Evolutionary conservation across 148 eudicot genomes (phyloP), one percentile per base, ranked within the genome.

Genomic region (Rhododendron ferrugineum): DNA sequence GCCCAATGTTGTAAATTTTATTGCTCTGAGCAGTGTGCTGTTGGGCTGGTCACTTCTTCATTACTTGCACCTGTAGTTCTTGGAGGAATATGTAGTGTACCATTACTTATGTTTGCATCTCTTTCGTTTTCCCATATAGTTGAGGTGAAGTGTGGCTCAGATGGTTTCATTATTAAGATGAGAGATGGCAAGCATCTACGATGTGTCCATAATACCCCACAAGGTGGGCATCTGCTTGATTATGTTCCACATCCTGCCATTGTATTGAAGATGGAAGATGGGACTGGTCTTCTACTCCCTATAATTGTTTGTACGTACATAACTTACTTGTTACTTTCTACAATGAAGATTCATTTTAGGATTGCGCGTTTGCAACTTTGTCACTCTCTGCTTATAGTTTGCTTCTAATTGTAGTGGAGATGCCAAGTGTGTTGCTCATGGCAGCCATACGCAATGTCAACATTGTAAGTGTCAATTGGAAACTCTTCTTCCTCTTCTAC

Each of bases 191-290:
- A 81, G 86, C 82, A 89, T 86, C 78, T 97, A 86, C 95, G 88
- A 90, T 97, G 99, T 89, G 93, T 89, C 82, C 98, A 92, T 86
- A 97, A 95, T 88, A 95, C 91, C 82, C 96, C 95, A 70, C 98
- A 93, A 84, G 91, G 93, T 58, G 98, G 95, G 22, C 94, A 94
- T 88, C 90, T 94, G n/a, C 96, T 96, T 74, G 96, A 95, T 92
- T 94, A 92, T 86, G 94, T 95, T 78, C 96, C 99, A 30, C 99
- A 97, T 90, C 98, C 98, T 22, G 99, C 98, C 32, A 95, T 97
- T 78, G 99, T 97, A 47, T 88, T 97, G 83, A 97, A 93, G 91
- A 97, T 97, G 98, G 99, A 97, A 91, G 99, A 97, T 84, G 99
- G 95, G 86, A 94, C 96, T 4, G 98, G 93, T 78, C 93, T 97